These are phyloP conservation scores for Hypericum perforatum DNA, from an alignment of 345 rosid species.

Conservation along the genomic window DNA sequence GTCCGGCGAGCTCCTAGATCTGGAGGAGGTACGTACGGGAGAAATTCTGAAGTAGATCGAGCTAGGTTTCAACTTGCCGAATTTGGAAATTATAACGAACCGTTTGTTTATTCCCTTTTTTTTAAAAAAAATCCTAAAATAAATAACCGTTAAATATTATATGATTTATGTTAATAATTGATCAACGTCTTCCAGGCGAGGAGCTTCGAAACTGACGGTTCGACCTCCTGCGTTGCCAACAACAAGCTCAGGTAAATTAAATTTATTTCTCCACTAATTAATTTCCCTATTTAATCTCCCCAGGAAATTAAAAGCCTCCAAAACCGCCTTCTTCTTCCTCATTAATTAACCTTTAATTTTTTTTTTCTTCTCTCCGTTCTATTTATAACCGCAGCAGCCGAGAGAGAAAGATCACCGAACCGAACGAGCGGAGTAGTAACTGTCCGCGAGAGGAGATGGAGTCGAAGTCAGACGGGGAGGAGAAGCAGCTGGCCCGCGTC, in stretches of 20 bases:
- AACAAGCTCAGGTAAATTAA: conserved; percentile 36
- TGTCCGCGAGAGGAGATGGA: too few relatives aligned
- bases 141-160: too few relatives aligned
- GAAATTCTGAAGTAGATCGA: too few relatives aligned
- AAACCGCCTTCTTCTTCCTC: background rate
- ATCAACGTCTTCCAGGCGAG: conserved; percentile 22
- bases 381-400: too few relatives aligned
- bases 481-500: too few relatives aligned
- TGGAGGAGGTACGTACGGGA: conserved; percentile 35
- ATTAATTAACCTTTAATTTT: too few relatives aligned
- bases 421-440: too few relatives aligned
- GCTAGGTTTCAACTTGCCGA: conserved; percentile 4
- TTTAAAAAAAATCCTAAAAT: too few relatives aligned
- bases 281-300: conserved; percentile 2
- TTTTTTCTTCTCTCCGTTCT: too few relatives aligned
- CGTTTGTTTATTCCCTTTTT: background rate
- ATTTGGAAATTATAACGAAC: background rate
- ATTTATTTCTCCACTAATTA: conserved; percentile 7
- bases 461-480: too few relatives aligned
- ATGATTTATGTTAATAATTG: background rate
- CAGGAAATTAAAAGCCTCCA: background rate
- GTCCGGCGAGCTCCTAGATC: conserved; percentile 39
- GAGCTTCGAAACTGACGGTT: conserved; percentile 38
- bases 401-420: too few relatives aligned
- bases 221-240: conserved; percentile 21